Base-by-base conservation (phyloP, 371 early-diverging fungal species). In the Mucor indicus region DNA sequence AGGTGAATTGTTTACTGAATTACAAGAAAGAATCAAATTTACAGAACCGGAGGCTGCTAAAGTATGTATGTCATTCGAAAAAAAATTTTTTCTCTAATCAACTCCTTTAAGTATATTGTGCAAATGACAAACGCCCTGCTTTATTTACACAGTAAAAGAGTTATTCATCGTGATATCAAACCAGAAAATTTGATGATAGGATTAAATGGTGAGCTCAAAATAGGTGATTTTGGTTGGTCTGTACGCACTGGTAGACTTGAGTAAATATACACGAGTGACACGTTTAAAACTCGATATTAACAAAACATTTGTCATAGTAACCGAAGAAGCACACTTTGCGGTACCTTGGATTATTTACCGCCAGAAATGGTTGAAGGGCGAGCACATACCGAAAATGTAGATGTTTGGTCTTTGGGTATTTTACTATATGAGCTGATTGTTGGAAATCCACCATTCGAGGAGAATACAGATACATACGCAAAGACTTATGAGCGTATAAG, bases 281-380 rank as follows among this genome's bases (percentile, higher is more conserved):
- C n/a, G n/a, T n/a, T n/a, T n/a, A n/a, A n/a, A n/a, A n/a, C n/a
- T n/a, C n/a, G n/a, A n/a, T n/a, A n/a, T n/a, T n/a, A n/a, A n/a
- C n/a, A n/a, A n/a, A n/a, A n/a, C n/a, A 19, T 37, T 38, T 29
- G 8, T 36, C 5, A 13, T 2, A 57, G 59, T 33, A 60, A 53
- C 15, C 81, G 92, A 61, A 79, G 97, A 50, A 73, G 74, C 30
- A 98, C 98, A 0, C 56, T 98, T 32, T 99, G 99, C 59, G 99
- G 99, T 3, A 99, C 99, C 2, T 62, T 96, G 52, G 99, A 99
- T 69, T 99, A 99, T 64, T 66, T 96, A 83, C 92, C 98, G 13
- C 98, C 98, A 1, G 98, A 98, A 66, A 91, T 96, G 57, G 83
- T 93, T 38, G 81, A 84, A 59, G 84, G 81, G 13, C 62, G 74